Evolutionary conservation across 2,329 filamentous ascomycete genomes (phyloP), one percentile per base, ranked within the genome.

Genomic region (Fusarium stilboides): DNA sequence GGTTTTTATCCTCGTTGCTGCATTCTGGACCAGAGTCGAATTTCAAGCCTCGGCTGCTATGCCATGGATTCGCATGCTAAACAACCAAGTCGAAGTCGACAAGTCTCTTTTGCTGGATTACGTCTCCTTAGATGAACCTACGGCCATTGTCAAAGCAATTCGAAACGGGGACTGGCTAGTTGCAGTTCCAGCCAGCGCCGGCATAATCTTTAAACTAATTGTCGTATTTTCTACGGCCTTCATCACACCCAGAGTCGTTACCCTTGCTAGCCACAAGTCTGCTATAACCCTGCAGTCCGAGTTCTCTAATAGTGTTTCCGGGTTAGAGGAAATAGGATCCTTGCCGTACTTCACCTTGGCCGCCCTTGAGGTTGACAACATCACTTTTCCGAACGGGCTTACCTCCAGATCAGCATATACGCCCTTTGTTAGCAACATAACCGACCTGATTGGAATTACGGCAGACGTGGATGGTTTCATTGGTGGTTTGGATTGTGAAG

Each of bases 51-150:
- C 78, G 40, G 66, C 73, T 12, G 69, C 74, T 1, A 80, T 80
- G 34, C 81, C 81, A 2, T 83, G 81, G 81, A 62, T 77, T 5
- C 77, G 77, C 3, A 69, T 82, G 65, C 67, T 75, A 8, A 73
- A 74, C 19, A 75, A 68, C 3, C 70, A 79, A 12, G 65, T 69
- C 8, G 65, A 72, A 26, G 74, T 75, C 14, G 74, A 79, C 44
- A 71, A 72, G 54, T 79, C 78, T 17, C 62, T 82, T 36, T 65
- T 82, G 40, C 68, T 82, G 20, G 81, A 82, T 64, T 80, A 80
- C 19, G 57, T 76, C 15, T 76, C 78, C 34, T 74, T 77, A 60
- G 64, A 72, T 13, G 75, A 76, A 28, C 76, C 76, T 1, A 44
- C 63, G 45, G 76, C 75, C 4, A 53, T 80, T 3, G 19, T 75